Evolutionary conservation across 192 early-diverging fungal species (phyloP).

Genomic region (Borealophlyctis nickersoniae): DNA sequence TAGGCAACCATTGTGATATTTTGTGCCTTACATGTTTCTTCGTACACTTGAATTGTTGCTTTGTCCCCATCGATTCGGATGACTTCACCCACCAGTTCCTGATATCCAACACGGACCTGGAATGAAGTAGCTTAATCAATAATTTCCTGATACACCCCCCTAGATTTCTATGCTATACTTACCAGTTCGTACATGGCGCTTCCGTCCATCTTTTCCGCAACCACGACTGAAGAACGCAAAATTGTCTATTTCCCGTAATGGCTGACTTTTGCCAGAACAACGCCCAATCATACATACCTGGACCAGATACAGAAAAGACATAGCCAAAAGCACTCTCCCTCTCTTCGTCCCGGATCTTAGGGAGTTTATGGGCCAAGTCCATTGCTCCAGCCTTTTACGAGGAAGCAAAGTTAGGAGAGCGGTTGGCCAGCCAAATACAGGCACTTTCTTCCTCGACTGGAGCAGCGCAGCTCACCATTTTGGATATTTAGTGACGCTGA

Average conservation of each 20-base stretch:
- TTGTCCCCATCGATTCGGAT: slow-evolving; percentile 99
- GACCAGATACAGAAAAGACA: slow-evolving; percentile 97
- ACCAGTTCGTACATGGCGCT: slow-evolving; percentile 98
- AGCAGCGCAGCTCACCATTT: too few species aligned
- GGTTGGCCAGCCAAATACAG: too few species aligned
- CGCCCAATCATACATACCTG: slow-evolving; percentile 60
- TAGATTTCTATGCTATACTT: too few species aligned
- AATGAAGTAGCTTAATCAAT: slow-evolving; percentile 6
- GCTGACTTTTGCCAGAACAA: too few species aligned
- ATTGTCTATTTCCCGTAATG: slow-evolving; percentile 14
- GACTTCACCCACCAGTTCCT: slow-evolving; percentile 97
- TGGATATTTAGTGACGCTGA: too few species aligned
- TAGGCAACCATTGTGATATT: background rate
- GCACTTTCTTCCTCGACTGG: too few species aligned
- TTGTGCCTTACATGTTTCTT: slow-evolving; percentile 80
- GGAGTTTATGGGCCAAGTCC: slow-evolving; percentile 80
- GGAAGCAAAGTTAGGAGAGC: too few species aligned
- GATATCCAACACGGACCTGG: slow-evolving; percentile 94
- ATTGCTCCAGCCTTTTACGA: slow-evolving; percentile 80
- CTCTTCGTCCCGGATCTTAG: slow-evolving; percentile 82
- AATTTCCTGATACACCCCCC: background rate
- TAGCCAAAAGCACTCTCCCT: slow-evolving; percentile 84
- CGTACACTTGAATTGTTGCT: slow-evolving; percentile 99
- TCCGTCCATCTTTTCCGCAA: slow-evolving; percentile 98
- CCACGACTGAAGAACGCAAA: slow-evolving; percentile 81